These are phyloP conservation scores for Paraphoma chrysanthemicola DNA, from an alignment of 2,329 filamentous ascomycete species.

Conservation along the genomic window DNA sequence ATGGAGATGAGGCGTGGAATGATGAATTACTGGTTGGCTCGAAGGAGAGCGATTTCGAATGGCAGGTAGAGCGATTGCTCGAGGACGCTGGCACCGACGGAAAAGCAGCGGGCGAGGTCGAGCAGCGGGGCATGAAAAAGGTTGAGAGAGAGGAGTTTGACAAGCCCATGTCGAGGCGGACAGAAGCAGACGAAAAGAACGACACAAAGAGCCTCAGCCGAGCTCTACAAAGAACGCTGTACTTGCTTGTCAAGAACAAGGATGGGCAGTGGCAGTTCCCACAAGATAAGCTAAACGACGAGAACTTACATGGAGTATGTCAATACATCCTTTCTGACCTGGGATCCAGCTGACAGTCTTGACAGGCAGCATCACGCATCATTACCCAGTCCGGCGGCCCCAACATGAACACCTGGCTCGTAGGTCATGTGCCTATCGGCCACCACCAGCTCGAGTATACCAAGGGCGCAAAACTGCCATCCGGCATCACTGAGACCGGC, in stretches of 20 bases:
- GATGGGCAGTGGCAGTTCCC: constrained; percentile 84
- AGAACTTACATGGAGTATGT: constrained; percentile 84
- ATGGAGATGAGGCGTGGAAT: constrained; percentile 79
- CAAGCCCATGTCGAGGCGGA: constrained; percentile 72
- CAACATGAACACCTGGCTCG: constrained; percentile 99
- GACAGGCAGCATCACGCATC: constrained; percentile 80
- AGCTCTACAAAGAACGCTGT: constrained; percentile 80
- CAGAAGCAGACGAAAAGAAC: constrained; percentile 78
- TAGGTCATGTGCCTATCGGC: constrained; percentile 87
- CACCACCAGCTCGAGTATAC: constrained; percentile 71
- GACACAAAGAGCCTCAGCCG: constrained; percentile 82
- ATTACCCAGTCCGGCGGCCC: constrained; percentile 78
- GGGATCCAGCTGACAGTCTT: constrained; percentile 16
- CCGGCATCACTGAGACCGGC: constrained; percentile 59
- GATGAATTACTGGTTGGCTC: constrained; percentile 86
- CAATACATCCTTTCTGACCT: background rate
- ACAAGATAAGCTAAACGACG: constrained; percentile 71
- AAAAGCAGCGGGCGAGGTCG: constrained; percentile 44
- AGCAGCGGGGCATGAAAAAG: constrained; percentile 40
- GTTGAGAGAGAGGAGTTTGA: constrained; percentile 70
- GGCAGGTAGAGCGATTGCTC: constrained; percentile 72
- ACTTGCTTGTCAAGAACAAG: constrained; percentile 80
- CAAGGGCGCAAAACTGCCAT: constrained; percentile 24
- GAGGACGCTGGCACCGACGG: constrained; percentile 72
- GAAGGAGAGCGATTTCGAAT: constrained; percentile 67